These are phyloP conservation scores for Ochetophila trinervis DNA, from an alignment of 306 rosid species.

Conservation along the genomic window DNA sequence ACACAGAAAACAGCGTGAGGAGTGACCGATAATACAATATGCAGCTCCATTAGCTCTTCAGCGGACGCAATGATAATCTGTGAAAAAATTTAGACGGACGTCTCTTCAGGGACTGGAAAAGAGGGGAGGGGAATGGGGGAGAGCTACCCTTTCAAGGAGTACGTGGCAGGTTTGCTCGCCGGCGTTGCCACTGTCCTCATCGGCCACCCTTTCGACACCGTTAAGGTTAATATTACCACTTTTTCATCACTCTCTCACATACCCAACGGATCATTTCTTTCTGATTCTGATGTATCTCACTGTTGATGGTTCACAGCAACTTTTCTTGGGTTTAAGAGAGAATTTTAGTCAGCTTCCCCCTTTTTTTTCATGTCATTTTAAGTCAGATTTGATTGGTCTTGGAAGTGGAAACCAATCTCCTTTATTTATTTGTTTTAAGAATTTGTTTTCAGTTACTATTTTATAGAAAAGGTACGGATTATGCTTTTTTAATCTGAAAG, in stretches of 20 bases:
- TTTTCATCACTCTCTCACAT: background rate
- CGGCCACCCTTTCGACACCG: slow-evolving; percentile 67
- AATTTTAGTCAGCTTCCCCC: no score
- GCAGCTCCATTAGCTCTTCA: background rate
- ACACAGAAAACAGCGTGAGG: no score
- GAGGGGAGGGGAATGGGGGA: slow-evolving; percentile 40
- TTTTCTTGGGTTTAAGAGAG: background rate
- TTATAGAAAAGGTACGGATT: no score
- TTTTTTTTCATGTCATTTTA: background rate
- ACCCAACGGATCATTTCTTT: background rate
- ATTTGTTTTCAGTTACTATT: slow-evolving; percentile 8
- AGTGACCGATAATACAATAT: no score
- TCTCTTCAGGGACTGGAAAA: background rate
- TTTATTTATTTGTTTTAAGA: background rate
- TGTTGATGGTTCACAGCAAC: background rate
- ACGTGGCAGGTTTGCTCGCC: slow-evolving; percentile 63
- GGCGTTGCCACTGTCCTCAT: slow-evolving; percentile 53
- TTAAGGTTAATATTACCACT: slow-evolving; percentile 32
- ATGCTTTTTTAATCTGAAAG: no score
- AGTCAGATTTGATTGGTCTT: slow-evolving; percentile 3
- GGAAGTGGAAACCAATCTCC: background rate
- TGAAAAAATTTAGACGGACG: background rate
- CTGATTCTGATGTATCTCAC: background rate
- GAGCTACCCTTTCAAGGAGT: slow-evolving; percentile 53
- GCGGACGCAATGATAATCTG: background rate